These are phyloP conservation scores for Fusarium albosuccineum DNA, from an alignment of 2,329 filamentous ascomycete genomes.

Conservation along the genomic window DNA sequence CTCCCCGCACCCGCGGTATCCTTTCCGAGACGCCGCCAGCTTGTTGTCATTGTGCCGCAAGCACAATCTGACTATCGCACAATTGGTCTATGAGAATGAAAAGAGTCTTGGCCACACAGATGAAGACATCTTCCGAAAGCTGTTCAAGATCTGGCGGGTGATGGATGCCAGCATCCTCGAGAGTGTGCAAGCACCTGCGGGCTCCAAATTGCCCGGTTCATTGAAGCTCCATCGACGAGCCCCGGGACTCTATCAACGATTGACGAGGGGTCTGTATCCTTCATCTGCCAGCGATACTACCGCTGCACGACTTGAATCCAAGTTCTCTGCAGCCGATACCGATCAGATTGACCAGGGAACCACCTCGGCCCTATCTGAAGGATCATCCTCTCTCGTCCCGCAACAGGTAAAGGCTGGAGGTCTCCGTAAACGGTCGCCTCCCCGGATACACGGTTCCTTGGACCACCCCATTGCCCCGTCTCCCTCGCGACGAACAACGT, in stretches of 20 bases:
- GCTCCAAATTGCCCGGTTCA: slow-evolving; percentile 59
- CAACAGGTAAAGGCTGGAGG: slow-evolving; percentile 13
- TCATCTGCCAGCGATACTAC: slow-evolving; percentile 37
- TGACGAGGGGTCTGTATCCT: slow-evolving; percentile 62
- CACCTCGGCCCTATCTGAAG: slow-evolving; percentile 12
- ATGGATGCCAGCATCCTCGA: slow-evolving; percentile 66
- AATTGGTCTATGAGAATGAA: slow-evolving; percentile 66
- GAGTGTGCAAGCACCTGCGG: slow-evolving; percentile 60
- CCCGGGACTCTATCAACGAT: slow-evolving; percentile 58
- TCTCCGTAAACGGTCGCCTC: slow-evolving; percentile 49
- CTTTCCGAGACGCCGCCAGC: slow-evolving; percentile 62
- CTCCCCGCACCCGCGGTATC: slow-evolving; percentile 57
- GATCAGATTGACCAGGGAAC: slow-evolving; percentile 12
- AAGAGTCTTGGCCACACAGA: slow-evolving; percentile 64
- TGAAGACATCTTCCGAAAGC: slow-evolving; percentile 61
- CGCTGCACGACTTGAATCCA: slow-evolving; percentile 27
- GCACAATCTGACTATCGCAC: slow-evolving; percentile 65
- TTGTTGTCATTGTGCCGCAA: slow-evolving; percentile 61
- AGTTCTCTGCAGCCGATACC: slow-evolving; percentile 17
- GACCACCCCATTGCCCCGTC: slow-evolving; percentile 61
- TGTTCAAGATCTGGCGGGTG: slow-evolving; percentile 64
- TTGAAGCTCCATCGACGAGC: slow-evolving; percentile 62
- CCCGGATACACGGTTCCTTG: slow-evolving; percentile 59
- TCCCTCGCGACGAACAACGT: slow-evolving; percentile 60
- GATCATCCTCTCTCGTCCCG: slow-evolving; percentile 8